phyloP scores from a whole-genome alignment of 441 rosid genomes.

The Pelargonium fulgidum region DNA sequence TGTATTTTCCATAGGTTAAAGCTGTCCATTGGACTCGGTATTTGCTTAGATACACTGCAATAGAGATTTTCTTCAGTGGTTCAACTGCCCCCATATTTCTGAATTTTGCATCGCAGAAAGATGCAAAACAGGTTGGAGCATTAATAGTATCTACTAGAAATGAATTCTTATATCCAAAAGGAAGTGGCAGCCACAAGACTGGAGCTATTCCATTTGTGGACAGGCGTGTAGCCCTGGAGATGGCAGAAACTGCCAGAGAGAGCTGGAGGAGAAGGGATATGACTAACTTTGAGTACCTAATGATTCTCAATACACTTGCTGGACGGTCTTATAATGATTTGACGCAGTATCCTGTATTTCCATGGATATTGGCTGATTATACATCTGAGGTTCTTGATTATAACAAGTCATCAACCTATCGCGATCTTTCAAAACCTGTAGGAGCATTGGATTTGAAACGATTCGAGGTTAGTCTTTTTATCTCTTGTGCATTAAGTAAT shows the following conservation, averaged over 20 bases:
- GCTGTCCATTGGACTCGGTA: constrained; percentile 92
- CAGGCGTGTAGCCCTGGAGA: constrained; percentile 80
- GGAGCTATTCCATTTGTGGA: constrained; percentile 77
- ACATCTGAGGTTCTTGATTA: constrained; percentile 90
- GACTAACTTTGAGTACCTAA: constrained; percentile 91
- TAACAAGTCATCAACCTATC: constrained; percentile 87
- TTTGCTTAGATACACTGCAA: constrained; percentile 90
- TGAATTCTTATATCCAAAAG: constrained; percentile 79
- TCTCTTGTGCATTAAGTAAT: constrained; percentile 10
- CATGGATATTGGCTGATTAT: constrained; percentile 96
- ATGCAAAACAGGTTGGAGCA: constrained; percentile 86
- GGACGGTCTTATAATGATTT: constrained; percentile 98
- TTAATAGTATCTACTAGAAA: constrained; percentile 83
- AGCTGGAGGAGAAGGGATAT: constrained; percentile 98
- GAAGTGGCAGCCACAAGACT: constrained; percentile 73
- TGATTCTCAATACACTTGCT: constrained; percentile 88
- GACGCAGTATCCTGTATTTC: constrained; percentile 96
- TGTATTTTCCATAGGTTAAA: constrained; percentile 53
- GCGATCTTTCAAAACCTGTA: constrained; percentile 98
- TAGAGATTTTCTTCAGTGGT: constrained; percentile 78
- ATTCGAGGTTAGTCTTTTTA: constrained; percentile 65
- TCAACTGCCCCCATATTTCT: constrained; percentile 75
- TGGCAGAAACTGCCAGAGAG: constrained; percentile 96
- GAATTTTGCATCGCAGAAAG: constrained; percentile 74
- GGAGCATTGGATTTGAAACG: constrained; percentile 92